A percentile compares a stretch with the other conserved stretches of the same genome.
These are phyloP conservation scores for Gnaphalium uliginosum DNA, from an alignment of 129 eudicot species.

Conservation along the genomic window DNA sequence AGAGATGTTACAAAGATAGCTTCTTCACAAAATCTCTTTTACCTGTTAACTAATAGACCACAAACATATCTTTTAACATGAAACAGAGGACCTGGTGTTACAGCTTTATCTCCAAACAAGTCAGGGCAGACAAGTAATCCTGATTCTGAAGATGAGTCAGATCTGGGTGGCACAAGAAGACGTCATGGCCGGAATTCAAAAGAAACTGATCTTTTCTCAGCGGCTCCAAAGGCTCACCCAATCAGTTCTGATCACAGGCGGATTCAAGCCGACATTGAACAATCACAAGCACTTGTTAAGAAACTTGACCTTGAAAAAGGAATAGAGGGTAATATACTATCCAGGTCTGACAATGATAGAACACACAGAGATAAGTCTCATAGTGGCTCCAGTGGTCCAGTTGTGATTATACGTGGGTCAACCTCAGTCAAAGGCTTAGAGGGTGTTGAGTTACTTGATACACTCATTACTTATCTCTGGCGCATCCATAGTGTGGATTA, in stretches of 20 bases:
- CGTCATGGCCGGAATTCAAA: constrained; percentile 52
- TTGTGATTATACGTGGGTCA: constrained; percentile 74
- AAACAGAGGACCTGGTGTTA: constrained; percentile 82
- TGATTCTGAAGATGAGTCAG: constrained; percentile 75
- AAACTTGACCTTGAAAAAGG: constrained; percentile 91
- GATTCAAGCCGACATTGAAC: constrained; percentile 69
- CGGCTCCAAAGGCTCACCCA: constrained; percentile 91
- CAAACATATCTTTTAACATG: constrained; percentile 28
- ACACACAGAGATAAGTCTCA: constrained; percentile 74
- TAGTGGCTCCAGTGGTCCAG: constrained; percentile 81
- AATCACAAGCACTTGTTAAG: constrained; percentile 80
- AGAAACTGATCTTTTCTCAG: constrained; percentile 55
- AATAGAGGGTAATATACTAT: constrained; percentile 80
- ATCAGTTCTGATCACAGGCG: constrained; percentile 79
- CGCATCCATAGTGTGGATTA: constrained; percentile 94
- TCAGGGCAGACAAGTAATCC: constrained; percentile 68
- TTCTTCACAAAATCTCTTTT: constrained; percentile 1
- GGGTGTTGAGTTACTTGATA: constrained; percentile 91
- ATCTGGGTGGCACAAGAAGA: constrained; percentile 63
- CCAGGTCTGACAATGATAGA: constrained; percentile 74
- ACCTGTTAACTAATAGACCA: background rate
- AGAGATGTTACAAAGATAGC: constrained; percentile 29
- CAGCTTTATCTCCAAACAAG: constrained; percentile 54
- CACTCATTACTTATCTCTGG: constrained; percentile 90
- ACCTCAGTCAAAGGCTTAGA: constrained; percentile 87